Percentiles rank a stretch among this genome's conserved stretches.
Conservation (phyloP, 768 basidiomycete species). For the Cantharellus cinnabarinus region DNA sequence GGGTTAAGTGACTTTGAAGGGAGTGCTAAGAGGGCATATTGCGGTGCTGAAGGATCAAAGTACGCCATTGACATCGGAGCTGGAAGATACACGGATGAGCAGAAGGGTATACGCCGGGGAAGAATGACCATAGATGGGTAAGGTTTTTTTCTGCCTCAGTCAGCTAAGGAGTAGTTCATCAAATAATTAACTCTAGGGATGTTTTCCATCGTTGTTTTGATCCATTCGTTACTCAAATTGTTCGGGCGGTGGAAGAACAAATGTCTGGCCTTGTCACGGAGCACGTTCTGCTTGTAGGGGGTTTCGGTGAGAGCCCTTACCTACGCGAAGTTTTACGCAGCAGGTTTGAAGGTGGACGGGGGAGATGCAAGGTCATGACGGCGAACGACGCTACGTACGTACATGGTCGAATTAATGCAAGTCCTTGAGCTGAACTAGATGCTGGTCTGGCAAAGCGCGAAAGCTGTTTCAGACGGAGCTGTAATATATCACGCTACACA, state of each 20-base stretch:
- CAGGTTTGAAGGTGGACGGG: background rate
- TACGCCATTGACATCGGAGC: background rate
- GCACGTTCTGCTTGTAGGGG: background rate
- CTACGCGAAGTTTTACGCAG: background rate
- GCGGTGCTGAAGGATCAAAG: background rate
- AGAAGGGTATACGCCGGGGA: background rate
- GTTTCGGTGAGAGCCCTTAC: background rate
- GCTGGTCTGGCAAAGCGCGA: constrained; percentile 29
- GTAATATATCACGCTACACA: constrained; percentile 74
- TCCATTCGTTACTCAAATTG: background rate
- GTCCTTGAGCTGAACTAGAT: background rate
- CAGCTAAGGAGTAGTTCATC: background rate
- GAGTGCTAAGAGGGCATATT: background rate
- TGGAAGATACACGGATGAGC: background rate
- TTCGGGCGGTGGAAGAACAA: background rate
- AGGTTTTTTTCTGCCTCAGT: background rate
- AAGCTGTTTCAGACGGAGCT: constrained; percentile 69
- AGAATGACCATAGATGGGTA: background rate
- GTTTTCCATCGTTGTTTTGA: background rate
- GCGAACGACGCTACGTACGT: background rate
- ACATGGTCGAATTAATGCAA: background rate
- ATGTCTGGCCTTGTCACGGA: background rate
- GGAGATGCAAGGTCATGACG: background rate
- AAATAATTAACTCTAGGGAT: background rate
- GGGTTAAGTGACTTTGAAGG: background rate